A percentile compares a stretch with the other conserved stretches of the same genome.
Conservation (phyloP, 257 asterid genomes). For the Salvia splendens region DNA sequence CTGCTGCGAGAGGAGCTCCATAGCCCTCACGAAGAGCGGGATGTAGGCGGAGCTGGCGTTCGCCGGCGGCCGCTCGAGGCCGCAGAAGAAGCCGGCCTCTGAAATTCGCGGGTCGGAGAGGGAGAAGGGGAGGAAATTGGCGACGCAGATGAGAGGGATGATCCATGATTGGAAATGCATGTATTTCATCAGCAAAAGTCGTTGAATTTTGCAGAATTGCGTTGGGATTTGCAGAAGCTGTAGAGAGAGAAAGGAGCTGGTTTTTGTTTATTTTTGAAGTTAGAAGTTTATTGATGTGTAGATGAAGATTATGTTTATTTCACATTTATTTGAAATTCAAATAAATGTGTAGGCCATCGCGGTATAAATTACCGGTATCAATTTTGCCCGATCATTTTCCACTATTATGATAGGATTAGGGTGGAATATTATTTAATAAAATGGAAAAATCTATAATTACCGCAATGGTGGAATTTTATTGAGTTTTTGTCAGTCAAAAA, state of each 20-base stretch:
- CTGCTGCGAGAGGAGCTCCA: slow-evolving; percentile 63
- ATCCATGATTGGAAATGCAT: slow-evolving; percentile 49
- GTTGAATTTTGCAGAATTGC: neutral
- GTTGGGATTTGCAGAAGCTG: neutral
- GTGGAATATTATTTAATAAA: too few relatives aligned
- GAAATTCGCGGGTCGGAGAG: slow-evolving; percentile 66
- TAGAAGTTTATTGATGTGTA: too few relatives aligned
- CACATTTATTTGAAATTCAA: too few relatives aligned
- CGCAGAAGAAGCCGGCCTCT: slow-evolving; percentile 66
- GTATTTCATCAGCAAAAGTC: neutral
- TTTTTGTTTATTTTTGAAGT: too few relatives aligned
- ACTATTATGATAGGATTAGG: too few relatives aligned
- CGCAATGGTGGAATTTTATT: too few relatives aligned
- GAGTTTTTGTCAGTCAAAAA: too few relatives aligned
- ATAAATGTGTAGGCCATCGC: too few relatives aligned
- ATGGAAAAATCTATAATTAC: too few relatives aligned
- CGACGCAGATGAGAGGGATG: slow-evolving; percentile 35
- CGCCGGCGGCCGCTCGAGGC: slow-evolving; percentile 38
- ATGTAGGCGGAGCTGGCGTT: slow-evolving; percentile 37
- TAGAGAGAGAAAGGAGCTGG: neutral
- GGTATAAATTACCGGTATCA: too few relatives aligned
- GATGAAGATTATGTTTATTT: too few relatives aligned
- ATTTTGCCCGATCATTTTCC: too few relatives aligned
- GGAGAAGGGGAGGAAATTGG: slow-evolving; percentile 7
- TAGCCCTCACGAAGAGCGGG: slow-evolving; percentile 54